Evolutionary conservation across 805 yeast species (phyloP).

Genomic region (Vanderwaltozyma verrucispora): DNA sequence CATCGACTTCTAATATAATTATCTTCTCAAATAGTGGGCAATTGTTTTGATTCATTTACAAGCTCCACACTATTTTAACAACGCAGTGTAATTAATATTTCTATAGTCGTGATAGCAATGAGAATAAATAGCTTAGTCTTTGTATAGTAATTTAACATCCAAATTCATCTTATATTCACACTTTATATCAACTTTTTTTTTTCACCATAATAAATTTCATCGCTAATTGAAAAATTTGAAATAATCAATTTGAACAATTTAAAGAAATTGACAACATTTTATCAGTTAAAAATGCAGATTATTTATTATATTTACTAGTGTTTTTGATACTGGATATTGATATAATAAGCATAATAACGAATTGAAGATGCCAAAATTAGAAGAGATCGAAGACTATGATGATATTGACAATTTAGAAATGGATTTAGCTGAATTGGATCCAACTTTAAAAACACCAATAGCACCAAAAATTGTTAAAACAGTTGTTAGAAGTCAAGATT

Average conservation of each 20-base stretch:
- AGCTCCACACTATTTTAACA: too few relatives aligned
- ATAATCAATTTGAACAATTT: not conserved
- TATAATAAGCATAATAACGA: too few relatives aligned
- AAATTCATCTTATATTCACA: too few relatives aligned
- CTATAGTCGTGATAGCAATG: too few relatives aligned
- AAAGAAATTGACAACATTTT: not conserved
- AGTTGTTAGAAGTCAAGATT: constrained; percentile 52
- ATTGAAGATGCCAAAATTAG: constrained; percentile 51
- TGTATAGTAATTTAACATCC: too few relatives aligned
- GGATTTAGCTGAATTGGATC: constrained; percentile 89
- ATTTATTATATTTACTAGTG: not conserved
- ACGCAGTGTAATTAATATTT: too few relatives aligned
- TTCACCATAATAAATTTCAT: not conserved
- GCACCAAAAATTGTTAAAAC: constrained; percentile 59
- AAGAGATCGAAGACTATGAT: constrained; percentile 67
- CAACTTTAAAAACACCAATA: constrained; percentile 51
- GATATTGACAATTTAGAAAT: constrained; percentile 87
- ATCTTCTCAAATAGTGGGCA: too few relatives aligned
- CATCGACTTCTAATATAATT: too few relatives aligned
- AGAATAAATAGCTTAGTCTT: too few relatives aligned
- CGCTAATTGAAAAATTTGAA: not conserved
- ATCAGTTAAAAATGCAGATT: not conserved
- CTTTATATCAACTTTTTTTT: too few relatives aligned
- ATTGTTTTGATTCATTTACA: too few relatives aligned
- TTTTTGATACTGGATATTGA: too few relatives aligned